phyloP scores from a whole-genome alignment of 495 filamentous ascomycete species.

The Glonium stellatum region DNA sequence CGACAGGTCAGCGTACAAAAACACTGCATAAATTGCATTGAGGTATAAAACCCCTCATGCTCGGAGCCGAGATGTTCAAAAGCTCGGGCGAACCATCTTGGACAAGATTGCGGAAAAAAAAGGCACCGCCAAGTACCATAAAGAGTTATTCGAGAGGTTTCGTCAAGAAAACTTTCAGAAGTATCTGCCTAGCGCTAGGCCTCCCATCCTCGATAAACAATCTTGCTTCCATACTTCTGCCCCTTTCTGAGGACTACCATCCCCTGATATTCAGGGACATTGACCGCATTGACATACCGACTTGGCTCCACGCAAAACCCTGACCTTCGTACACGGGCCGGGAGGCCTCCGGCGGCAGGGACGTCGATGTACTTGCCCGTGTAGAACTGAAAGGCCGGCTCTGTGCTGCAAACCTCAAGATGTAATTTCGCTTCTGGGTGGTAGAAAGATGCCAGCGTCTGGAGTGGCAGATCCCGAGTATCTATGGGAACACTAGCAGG shows the following conservation, averaged over 20 bases:
- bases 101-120: slow-evolving; percentile 2
- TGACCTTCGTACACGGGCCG: slow-evolving; percentile 55
- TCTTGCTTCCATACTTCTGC: slow-evolving; percentile 67
- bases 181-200: slow-evolving; percentile 8
- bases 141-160: background rate
- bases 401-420: slow-evolving; percentile 78
- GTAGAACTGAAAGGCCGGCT: slow-evolving; percentile 96
- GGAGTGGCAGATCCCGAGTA: slow-evolving; percentile 60
- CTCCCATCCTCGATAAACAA: slow-evolving; percentile 75
- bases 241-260: slow-evolving; percentile 75
- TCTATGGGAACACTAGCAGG: slow-evolving; percentile 62
- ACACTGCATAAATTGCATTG: background rate
- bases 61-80: background rate
- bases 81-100: background rate
- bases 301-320: slow-evolving; percentile 90
- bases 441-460: slow-evolving; percentile 57
- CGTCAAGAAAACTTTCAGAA: slow-evolving; percentile 31
- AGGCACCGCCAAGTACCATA: background rate
- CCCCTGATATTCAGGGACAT: slow-evolving; percentile 67
- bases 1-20: background rate
- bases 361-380: slow-evolving; percentile 78
- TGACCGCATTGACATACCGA: slow-evolving; percentile 81
- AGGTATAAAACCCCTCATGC: background rate
- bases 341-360: slow-evolving; percentile 57
- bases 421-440: slow-evolving; percentile 66